Conservation (phyloP, 495 filamentous ascomycete genomes). For the Trypethelium eluteriae region DNA sequence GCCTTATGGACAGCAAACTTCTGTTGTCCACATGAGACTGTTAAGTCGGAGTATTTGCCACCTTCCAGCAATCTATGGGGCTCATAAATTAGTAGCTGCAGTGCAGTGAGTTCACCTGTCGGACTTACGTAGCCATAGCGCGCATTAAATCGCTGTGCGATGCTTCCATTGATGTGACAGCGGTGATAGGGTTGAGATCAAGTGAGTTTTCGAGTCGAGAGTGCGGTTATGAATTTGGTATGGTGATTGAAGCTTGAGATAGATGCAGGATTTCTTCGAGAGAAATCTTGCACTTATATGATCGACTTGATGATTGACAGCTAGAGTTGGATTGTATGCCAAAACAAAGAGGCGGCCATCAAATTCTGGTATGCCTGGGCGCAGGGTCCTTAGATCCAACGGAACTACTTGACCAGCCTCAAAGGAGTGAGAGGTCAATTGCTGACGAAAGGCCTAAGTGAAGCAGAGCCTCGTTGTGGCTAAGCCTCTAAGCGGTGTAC, state of each 20-base stretch:
- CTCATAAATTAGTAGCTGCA: conserved; percentile 20
- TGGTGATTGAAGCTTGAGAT: too few relatives aligned
- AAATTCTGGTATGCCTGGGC: neutral
- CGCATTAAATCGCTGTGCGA: conserved; percentile 33
- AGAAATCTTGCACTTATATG: neutral
- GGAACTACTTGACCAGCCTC: neutral
- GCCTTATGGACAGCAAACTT: conserved; percentile 36
- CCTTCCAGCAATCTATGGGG: conserved; percentile 26
- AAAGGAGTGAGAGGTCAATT: neutral
- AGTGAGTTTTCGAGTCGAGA: too few relatives aligned
- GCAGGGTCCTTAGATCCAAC: neutral
- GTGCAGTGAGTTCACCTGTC: neutral
- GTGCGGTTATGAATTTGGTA: too few relatives aligned
- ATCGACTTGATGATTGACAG: neutral
- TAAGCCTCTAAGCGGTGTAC: neutral
- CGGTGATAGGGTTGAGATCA: neutral
- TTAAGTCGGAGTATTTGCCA: conserved; percentile 39
- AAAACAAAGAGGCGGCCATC: too few relatives aligned
- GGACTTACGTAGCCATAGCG: conserved; percentile 35
- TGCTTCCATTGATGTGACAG: conserved; percentile 14
- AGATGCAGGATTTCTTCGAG: neutral
- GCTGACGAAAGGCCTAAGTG: neutral
- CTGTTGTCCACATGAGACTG: conserved; percentile 32
- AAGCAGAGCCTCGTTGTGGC: neutral
- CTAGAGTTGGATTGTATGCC: too few relatives aligned